Conservation (phyloP, 2,329 filamentous ascomycete genomes). For the Neonectria neomacrospora region DNA sequence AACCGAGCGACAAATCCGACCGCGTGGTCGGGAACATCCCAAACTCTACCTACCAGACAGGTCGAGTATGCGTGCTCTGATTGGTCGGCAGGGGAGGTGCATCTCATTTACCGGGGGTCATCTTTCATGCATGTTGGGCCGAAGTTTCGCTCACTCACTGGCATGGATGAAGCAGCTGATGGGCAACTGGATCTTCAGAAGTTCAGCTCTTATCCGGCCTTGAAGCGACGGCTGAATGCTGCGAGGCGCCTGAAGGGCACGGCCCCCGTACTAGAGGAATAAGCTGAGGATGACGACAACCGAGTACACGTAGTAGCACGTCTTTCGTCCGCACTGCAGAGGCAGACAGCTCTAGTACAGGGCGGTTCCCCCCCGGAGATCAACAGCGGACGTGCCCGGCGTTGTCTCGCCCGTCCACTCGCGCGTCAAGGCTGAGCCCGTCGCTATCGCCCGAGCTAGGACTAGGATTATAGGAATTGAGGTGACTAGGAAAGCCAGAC, state of each 20-base stretch:
- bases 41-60: conserved; percentile 22
- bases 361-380: conserved; percentile 22
- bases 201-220: conserved; percentile 11
- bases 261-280: conserved; percentile 17
- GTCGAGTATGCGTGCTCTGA: conserved; percentile 10
- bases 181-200: conserved; percentile 11
- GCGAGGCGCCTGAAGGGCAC: conserved; percentile 12
- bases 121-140: conserved; percentile 20
- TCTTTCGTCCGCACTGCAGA: conserved; percentile 6
- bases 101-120: conserved; percentile 25
- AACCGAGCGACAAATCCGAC: conserved; percentile 28
- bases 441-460: conserved; percentile 33
- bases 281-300: conserved; percentile 26
- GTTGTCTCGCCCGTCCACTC: conserved; percentile 26
- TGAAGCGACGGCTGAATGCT: conserved; percentile 8
- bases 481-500: conserved; percentile 18
- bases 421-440: conserved; percentile 34
- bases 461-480: conserved; percentile 12
- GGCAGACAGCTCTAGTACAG: background rate
- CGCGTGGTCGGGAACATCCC: conserved; percentile 28
- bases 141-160: conserved; percentile 7
- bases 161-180: conserved; percentile 33
- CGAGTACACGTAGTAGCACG: background rate
- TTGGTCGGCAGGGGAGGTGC: conserved; percentile 26
- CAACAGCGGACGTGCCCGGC: conserved; percentile 25